Evolutionary conservation across 345 rosid genomes (phyloP).

Genomic region (Zanthoxylum bungeanum): DNA sequence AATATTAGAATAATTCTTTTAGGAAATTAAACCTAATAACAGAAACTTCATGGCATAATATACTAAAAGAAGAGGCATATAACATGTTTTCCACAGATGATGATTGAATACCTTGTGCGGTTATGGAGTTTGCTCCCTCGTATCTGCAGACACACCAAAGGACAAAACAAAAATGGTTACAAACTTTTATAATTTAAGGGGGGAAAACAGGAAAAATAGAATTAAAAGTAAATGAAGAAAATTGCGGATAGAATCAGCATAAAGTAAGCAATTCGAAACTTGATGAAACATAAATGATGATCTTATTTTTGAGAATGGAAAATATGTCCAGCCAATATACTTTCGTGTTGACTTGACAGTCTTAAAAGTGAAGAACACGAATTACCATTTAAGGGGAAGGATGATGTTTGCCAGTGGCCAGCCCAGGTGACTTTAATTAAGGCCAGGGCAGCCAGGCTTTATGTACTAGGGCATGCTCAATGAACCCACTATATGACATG

Average conservation of each 20-base stretch:
- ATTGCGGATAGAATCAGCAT: not conserved
- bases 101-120: conserved; percentile 69
- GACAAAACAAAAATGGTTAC: conserved; percentile 5
- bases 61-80: not conserved
- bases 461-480: not conserved
- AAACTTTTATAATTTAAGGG: no score
- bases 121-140: conserved; percentile 97
- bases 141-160: conserved; percentile 45
- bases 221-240: not conserved
- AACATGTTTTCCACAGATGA: conserved; percentile 1
- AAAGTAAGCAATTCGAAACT: not conserved
- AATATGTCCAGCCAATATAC: not conserved
- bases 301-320: not conserved
- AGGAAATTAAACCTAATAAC: not conserved
- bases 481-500: not conserved
- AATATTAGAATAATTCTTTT: not conserved
- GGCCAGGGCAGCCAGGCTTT: not conserved
- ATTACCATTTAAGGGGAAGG: not conserved
- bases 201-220: not conserved
- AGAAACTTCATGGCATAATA: not conserved
- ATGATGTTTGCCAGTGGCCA: not conserved
- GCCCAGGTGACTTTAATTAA: not conserved
- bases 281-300: not conserved
- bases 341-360: not conserved
- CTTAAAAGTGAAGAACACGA: not conserved